These are phyloP conservation scores for Penicillium malachiteum DNA, from an alignment of 495 filamentous ascomycete genomes.

Conservation along the genomic window DNA sequence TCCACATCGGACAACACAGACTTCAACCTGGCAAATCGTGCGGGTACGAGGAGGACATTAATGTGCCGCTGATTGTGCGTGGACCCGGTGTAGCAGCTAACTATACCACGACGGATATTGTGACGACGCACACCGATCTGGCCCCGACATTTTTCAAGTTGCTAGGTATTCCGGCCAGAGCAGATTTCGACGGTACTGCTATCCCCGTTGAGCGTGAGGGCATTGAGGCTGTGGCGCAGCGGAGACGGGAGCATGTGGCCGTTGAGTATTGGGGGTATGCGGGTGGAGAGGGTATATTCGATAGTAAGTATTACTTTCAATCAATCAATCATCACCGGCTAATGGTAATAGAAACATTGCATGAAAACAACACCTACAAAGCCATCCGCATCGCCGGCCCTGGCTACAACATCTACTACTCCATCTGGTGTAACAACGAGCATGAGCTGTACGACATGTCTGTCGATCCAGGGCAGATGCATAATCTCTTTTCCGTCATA, in stretches of 20 bases:
- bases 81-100: slow-evolving; percentile 47
- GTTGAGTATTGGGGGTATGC: slow-evolving; percentile 55
- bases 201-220: slow-evolving; percentile 38
- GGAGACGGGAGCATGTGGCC: slow-evolving; percentile 48
- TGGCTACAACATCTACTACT: slow-evolving; percentile 4
- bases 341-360: background rate
- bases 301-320: background rate
- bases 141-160: slow-evolving; percentile 57
- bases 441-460: slow-evolving; percentile 7
- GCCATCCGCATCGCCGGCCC: background rate
- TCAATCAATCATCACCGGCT: background rate
- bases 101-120: slow-evolving; percentile 32
- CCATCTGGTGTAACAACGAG: slow-evolving; percentile 6
- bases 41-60: slow-evolving; percentile 65
- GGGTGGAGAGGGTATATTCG: background rate
- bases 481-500: background rate
- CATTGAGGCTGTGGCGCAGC: background rate
- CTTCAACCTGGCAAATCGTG: slow-evolving; percentile 63
- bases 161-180: slow-evolving; percentile 34
- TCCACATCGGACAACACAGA: slow-evolving; percentile 66
- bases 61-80: slow-evolving; percentile 57
- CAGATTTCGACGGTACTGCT: slow-evolving; percentile 52
- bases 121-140: slow-evolving; percentile 62
- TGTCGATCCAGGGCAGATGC: slow-evolving; percentile 1
- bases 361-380: slow-evolving; percentile 7